A percentile compares a stretch with the other conserved stretches of the same genome.
These are phyloP conservation scores for Globisporangium paddicum DNA, from an alignment of 352 stramenopile genomes.

Conservation along the genomic window DNA sequence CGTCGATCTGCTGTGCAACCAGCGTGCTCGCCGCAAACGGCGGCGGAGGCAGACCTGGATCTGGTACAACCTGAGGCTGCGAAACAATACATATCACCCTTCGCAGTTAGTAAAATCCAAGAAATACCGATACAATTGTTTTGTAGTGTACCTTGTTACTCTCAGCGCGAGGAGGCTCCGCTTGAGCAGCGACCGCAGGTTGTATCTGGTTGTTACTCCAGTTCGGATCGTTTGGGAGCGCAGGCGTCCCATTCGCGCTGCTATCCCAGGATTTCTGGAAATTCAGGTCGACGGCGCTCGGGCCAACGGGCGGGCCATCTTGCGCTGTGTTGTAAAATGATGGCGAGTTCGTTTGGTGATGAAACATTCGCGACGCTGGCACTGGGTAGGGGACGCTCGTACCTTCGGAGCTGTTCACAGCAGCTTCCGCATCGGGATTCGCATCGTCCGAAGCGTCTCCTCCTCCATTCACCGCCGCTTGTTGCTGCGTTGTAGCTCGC, in stretches of 20 bases:
- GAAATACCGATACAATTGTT: neutral
- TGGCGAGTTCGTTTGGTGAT: slow-evolving; percentile 42
- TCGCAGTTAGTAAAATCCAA: neutral
- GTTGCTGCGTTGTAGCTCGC: slow-evolving; percentile 24
- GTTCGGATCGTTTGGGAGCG: slow-evolving; percentile 12
- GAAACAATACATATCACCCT: too few relatives aligned
- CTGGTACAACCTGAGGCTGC: slow-evolving; percentile 3
- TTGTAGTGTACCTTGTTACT: slow-evolving; percentile 8
- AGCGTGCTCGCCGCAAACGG: slow-evolving; percentile 60
- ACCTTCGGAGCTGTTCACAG: neutral
- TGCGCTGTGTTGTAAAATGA: slow-evolving; percentile 58
- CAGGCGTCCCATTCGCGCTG: neutral
- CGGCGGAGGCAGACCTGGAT: slow-evolving; percentile 45
- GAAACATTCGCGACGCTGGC: slow-evolving; percentile 53
- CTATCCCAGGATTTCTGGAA: slow-evolving; percentile 37
- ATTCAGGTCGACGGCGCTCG: slow-evolving; percentile 28
- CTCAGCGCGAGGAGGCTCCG: slow-evolving; percentile 1
- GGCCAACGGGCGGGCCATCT: slow-evolving; percentile 31
- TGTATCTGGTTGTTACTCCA: slow-evolving; percentile 22
- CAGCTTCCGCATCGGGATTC: neutral
- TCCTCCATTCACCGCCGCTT: neutral
- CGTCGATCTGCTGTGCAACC: slow-evolving; percentile 53
- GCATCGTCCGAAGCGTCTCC: neutral
- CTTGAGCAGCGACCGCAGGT: neutral
- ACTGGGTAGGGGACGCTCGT: slow-evolving; percentile 17